Base-by-base conservation (phyloP, 352 stramenopile genomes). In the Thalassiosira pacifica region DNA sequence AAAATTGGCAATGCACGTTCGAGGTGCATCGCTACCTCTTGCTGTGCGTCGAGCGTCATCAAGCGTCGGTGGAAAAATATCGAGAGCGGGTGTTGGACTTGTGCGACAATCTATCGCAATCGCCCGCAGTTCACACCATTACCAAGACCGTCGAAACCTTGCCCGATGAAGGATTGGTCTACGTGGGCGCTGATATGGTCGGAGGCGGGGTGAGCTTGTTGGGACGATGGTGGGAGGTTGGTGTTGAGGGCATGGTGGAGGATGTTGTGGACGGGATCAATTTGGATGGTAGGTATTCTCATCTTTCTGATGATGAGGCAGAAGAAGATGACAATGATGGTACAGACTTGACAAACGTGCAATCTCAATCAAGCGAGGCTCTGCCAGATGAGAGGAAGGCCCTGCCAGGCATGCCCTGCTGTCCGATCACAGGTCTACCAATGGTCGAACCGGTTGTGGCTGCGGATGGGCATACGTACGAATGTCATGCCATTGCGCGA, bases 401-500 rank as follows among this genome's bases (percentile, higher is more conserved):
- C 18, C 55, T 95, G 2, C 90, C 88, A 32, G 89, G 88, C 29
- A 95, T 95, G 90, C 91, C 91, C 45, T 76, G 29, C 31, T 95
- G 97, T 89, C 97, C 97, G 6, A 99, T 99, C 72, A 98, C 97
- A 9, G 94, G 96, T 26, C 95, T 96, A 63, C 93, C 97, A n/a
- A 98, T 99, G 97, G 69, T 95, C 19, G 97, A 99, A 83, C 98
- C 98, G 4, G 97, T 99, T 24, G 96, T 99, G 9, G 97, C 97
- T 53, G 96, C 96, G 6, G 97, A 99, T 86, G 98, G 98, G n/a
- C 97, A 99, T 83, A 98, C 97, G 26, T 99, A 99, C 90, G 98
- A 99, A 68, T 93, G 97, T 24, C 91, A 93, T 59, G 97, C 97
- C 6, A 99, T 99, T 79, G 76, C 88, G 52, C 68, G 94, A 78